phyloP scores from a whole-genome alignment of 495 filamentous ascomycete genomes.

The Neurospora pannonica region DNA sequence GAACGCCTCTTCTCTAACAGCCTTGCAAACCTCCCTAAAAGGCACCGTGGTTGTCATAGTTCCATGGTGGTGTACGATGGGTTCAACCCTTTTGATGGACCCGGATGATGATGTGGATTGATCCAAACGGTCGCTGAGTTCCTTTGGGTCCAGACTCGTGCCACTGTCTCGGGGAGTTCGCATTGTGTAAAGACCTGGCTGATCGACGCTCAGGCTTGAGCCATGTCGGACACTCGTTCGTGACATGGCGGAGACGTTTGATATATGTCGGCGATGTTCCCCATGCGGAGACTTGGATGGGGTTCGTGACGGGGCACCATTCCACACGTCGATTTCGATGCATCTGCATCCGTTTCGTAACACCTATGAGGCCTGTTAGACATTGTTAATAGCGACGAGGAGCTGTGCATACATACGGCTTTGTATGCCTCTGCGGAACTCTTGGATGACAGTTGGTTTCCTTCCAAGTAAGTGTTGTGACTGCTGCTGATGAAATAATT shows the following conservation, averaged over 20 bases:
- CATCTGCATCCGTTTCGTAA: conserved; percentile 74
- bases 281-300: conserved; percentile 20
- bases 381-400: not conserved
- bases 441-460: conserved; percentile 75
- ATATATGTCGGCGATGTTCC: conserved; percentile 27
- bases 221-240: conserved; percentile 20
- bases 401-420: conserved; percentile 37
- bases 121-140: conserved; percentile 9
- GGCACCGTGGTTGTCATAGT: conserved; percentile 79
- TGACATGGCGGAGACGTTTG: conserved; percentile 30
- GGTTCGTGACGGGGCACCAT: conserved; percentile 41
- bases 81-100: conserved; percentile 13
- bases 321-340: conserved; percentile 95
- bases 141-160: conserved; percentile 19
- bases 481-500: conserved; percentile 89
- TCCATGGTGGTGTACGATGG: conserved; percentile 37
- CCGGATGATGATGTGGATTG: conserved; percentile 19
- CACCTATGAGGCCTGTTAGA: conserved; percentile 17
- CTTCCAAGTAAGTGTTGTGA: conserved; percentile 78
- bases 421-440: conserved; percentile 74
- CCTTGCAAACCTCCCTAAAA: conserved; percentile 76
- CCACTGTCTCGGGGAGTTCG: conserved; percentile 10
- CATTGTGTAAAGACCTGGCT: not conserved
- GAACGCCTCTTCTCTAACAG: conserved; percentile 73
- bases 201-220: conserved; percentile 8